Conservation (phyloP, 2,329 filamentous ascomycete species). For the Seiridium unicorne region DNA sequence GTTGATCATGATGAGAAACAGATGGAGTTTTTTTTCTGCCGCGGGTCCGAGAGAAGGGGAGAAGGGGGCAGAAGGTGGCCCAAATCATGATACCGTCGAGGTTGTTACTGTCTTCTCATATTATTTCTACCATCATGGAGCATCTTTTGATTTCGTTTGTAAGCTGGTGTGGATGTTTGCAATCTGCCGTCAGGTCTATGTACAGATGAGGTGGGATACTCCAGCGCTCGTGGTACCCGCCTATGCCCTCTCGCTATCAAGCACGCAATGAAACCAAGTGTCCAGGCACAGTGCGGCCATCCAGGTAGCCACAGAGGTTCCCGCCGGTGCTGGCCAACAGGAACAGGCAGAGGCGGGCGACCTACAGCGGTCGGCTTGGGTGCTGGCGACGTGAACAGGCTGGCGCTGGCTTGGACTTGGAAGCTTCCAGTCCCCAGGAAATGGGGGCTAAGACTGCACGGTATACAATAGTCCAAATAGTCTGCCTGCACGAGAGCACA, state of each 20-base stretch:
- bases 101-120: too few relatives aligned
- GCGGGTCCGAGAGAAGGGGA: too few relatives aligned
- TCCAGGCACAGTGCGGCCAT: not conserved
- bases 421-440: not conserved
- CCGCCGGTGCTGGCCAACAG: not conserved
- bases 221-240: not conserved
- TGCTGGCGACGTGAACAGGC: not conserved
- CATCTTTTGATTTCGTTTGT: too few relatives aligned
- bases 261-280: not conserved
- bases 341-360: not conserved
- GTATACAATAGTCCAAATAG: constrained; percentile 4
- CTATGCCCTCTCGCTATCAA: not conserved
- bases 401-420: not conserved
- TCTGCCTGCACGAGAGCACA: not conserved
- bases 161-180: too few relatives aligned
- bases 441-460: not conserved
- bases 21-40: too few relatives aligned
- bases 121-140: too few relatives aligned
- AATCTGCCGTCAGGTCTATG: too few relatives aligned
- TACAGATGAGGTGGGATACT: too few relatives aligned
- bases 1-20: too few relatives aligned
- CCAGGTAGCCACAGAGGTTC: not conserved
- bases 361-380: too few relatives aligned
- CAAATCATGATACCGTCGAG: too few relatives aligned
- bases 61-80: too few relatives aligned